phyloP scores from a whole-genome alignment of 768 basidiomycete species.

The Megacollybia marginata region DNA sequence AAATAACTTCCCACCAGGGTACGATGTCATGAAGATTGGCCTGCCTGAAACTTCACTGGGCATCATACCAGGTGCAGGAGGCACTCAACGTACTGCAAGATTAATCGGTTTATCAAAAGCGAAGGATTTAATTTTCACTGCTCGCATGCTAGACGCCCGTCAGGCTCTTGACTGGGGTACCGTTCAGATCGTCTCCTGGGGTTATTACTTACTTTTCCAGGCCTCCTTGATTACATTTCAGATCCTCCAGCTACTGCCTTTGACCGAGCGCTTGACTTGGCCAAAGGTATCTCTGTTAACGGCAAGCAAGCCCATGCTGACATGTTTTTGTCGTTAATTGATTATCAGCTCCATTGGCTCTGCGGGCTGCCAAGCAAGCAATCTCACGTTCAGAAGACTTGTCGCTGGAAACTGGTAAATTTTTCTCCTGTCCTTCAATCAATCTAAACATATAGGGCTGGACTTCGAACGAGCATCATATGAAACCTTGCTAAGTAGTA shows the following conservation, averaged over 20 bases:
- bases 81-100: conserved; percentile 77
- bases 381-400: conserved; percentile 77
- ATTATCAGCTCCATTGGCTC: conserved; percentile 67
- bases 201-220: conserved; percentile 28
- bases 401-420: conserved; percentile 64
- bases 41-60: conserved; percentile 73
- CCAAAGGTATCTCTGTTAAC: conserved; percentile 57
- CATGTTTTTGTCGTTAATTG: background rate
- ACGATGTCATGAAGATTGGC: conserved; percentile 75
- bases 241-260: conserved; percentile 50
- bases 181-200: background rate
- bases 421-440: background rate
- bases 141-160: conserved; percentile 53
- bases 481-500: conserved; percentile 63
- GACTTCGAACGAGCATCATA: conserved; percentile 88
- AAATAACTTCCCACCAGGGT: conserved; percentile 28
- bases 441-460: conserved; percentile 43
- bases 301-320: conserved; percentile 31
- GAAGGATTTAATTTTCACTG: conserved; percentile 84
- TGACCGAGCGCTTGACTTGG: conserved; percentile 66
- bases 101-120: conserved; percentile 74
- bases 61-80: conserved; percentile 89
- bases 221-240: conserved; percentile 79
- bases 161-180: conserved; percentile 72
- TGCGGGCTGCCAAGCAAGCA: conserved; percentile 83